phyloP scores from a whole-genome alignment of 2,329 filamentous ascomycete genomes.

The Aspergillus phoenicis region DNA sequence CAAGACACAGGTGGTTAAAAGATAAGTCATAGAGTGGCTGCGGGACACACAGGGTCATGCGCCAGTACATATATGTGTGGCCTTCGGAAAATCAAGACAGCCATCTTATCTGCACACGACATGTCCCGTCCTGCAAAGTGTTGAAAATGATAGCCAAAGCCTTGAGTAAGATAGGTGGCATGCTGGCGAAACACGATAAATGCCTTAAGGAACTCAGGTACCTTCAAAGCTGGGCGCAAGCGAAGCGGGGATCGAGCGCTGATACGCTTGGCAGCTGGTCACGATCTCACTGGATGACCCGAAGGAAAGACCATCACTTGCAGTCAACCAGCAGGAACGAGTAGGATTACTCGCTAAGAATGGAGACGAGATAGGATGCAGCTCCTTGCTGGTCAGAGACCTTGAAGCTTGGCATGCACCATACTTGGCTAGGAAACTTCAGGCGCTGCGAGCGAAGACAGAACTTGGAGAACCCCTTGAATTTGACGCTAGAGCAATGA shows the following conservation, averaged over 20 bases:
- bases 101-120: constrained; percentile 5
- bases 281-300: constrained; percentile 1
- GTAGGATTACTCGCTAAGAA: background rate
- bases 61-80: background rate
- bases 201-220: constrained; percentile 4
- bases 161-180: background rate
- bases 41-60: background rate
- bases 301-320: background rate
- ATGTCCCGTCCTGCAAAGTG: background rate
- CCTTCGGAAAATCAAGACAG: background rate
- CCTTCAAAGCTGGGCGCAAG: constrained; percentile 4
- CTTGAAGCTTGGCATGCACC: constrained; percentile 23
- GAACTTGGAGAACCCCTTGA: constrained; percentile 15
- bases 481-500: background rate
- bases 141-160: background rate
- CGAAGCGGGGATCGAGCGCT: constrained; percentile 15
- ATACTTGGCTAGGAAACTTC: constrained; percentile 31
- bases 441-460: constrained; percentile 23
- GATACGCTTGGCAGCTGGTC: constrained; percentile 19
- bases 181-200: constrained; percentile 3
- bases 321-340: background rate
- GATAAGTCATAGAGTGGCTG: background rate
- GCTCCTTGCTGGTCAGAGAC: constrained; percentile 10
- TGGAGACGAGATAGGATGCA: background rate
- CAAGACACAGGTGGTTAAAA: background rate